A percentile compares a stretch with the other conserved stretches of the same genome.
These are phyloP conservation scores for Phytophthora hybrid DNA, from an alignment of 352 stramenopile genomes.

Conservation along the genomic window DNA sequence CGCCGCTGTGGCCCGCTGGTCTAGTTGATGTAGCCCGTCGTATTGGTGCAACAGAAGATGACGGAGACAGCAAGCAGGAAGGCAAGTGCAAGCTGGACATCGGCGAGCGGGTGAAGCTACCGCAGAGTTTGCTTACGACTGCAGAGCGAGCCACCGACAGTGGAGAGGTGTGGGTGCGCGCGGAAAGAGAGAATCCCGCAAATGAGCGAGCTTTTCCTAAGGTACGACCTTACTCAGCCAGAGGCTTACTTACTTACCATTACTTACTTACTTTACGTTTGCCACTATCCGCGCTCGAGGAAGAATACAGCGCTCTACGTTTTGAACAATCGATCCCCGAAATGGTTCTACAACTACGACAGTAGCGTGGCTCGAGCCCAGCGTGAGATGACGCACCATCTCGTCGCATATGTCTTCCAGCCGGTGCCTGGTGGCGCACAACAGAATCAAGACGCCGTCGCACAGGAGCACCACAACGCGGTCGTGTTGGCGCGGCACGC, in stretches of 20 bases:
- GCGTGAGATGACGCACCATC: slow-evolving; percentile 45
- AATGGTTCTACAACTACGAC: slow-evolving; percentile 50
- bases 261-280: too few species aligned
- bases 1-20: slow-evolving; percentile 11
- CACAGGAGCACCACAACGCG: neutral
- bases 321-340: slow-evolving; percentile 42
- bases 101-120: neutral
- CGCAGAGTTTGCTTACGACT: neutral
- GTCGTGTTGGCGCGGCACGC: slow-evolving; percentile 25
- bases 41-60: neutral
- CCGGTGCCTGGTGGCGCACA: neutral
- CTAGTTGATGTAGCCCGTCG: neutral
- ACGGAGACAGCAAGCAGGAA: neutral
- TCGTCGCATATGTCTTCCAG: slow-evolving; percentile 40
- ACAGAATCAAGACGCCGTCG: neutral
- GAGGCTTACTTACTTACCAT: too few species aligned
- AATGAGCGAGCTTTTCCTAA: neutral
- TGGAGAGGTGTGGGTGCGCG: neutral
- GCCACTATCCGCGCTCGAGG: neutral
- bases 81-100: neutral
- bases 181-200: neutral
- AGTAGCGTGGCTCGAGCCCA: slow-evolving; percentile 41
- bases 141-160: neutral
- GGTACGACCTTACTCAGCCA: too few species aligned
- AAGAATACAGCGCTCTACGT: slow-evolving; percentile 45